Evolutionary conservation across 352 stramenopile genomes (phyloP), one percentile per base, ranked within the genome.

Genomic region (Pythium brachiatum): DNA sequence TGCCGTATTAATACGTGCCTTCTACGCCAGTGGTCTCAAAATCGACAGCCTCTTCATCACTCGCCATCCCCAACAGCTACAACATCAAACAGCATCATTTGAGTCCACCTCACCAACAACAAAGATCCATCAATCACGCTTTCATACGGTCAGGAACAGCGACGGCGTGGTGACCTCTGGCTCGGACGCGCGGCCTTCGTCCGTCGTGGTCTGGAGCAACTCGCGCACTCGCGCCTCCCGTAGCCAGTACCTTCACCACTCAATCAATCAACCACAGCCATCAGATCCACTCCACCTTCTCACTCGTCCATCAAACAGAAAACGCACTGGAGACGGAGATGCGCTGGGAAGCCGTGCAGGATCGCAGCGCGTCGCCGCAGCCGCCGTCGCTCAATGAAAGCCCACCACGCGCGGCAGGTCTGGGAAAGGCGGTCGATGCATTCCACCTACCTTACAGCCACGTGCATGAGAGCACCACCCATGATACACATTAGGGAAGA

Each of bases 1-100:
- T n/a, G n/a, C n/a, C n/a, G n/a, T n/a, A n/a, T n/a, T n/a, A n/a
- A n/a, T n/a, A n/a, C n/a, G n/a, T 34, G 9, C 78, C 82, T 80
- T 94, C 84, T 9, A 91, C 62, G 9, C 81, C 81, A 1, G 75
- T 94, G 3, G 60, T 65, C 32, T 76, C 69, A 1, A 94, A 61
- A 18, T 55, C 50, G 18, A 72, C 71, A 13, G 44, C 54, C 21
- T 86, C 78, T 1, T 73, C 60, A 5, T 79, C 48, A 55, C 36
- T 76, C 8, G 64, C 26, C 41, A 86, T 76, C 0, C 60, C 78
- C 15, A 83, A 68, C 18, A 83, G 32, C 79, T 90, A 62, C 51
- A 39, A 26, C 18, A 58, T 27, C 12, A 51, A 13, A 61, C 8
- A 38, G 16, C 32, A 31, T 20, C 23, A 12, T 8, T 7, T 55